phyloP scores from a whole-genome alignment of 2,329 filamentous ascomycete species.

The Verticillium dahliae region DNA sequence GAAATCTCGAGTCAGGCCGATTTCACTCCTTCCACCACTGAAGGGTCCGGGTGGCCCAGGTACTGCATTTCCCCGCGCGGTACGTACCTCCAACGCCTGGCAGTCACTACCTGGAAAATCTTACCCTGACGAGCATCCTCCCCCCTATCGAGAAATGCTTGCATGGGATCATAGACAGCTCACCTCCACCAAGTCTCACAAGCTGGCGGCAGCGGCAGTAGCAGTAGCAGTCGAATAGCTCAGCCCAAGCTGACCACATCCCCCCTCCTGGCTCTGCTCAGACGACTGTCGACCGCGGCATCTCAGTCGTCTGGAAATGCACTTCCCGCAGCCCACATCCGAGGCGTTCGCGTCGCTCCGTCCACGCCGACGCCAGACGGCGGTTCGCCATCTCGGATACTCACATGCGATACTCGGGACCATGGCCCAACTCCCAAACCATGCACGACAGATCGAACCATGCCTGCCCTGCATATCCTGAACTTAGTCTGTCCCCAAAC shows the following conservation, averaged over 20 bases:
- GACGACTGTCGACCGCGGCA: not conserved
- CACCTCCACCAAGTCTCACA: not conserved
- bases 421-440: not conserved
- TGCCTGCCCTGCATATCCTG: not conserved
- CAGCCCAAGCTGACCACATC: not conserved
- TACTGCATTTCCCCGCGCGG: not conserved
- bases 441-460: not conserved
- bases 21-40: not conserved
- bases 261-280: not conserved
- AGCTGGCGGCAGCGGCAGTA: not conserved
- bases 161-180: not conserved
- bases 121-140: conserved; percentile 1
- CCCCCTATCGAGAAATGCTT: not conserved
- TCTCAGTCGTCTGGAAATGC: not conserved
- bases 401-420: not conserved
- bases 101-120: conserved; percentile 1
- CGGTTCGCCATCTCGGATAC: not conserved
- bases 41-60: not conserved
- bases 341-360: no score
- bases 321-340: not conserved
- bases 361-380: not conserved
- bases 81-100: not conserved
- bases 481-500: no score
- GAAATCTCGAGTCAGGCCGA: not conserved
- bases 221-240: not conserved